A percentile compares a stretch with the other conserved stretches of the same genome.
phyloP scores from a whole-genome alignment of 805 yeast genomes.

The Candida insectalens region DNA sequence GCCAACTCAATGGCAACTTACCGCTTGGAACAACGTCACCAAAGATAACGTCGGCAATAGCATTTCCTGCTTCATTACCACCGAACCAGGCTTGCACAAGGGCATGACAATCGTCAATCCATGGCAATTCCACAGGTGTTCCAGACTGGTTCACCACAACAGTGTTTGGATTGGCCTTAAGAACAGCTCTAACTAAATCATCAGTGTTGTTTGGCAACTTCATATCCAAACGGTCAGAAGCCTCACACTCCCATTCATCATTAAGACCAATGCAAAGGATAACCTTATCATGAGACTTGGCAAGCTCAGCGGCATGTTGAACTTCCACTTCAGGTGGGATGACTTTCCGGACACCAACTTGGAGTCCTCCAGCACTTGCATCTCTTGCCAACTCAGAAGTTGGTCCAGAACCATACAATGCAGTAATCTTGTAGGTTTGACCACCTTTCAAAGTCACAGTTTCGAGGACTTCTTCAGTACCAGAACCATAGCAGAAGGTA shows the following conservation, averaged over 20 bases:
- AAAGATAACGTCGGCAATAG: conserved; percentile 48
- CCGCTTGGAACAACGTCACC: conserved; percentile 57
- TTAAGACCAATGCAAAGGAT: conserved; percentile 41
- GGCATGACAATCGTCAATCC: conserved; percentile 32
- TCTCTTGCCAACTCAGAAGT: conserved; percentile 19
- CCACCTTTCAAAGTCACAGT: conserved; percentile 22
- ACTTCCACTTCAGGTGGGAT: conserved; percentile 24
- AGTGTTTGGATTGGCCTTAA: conserved; percentile 38
- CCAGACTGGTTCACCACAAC: conserved; percentile 51
- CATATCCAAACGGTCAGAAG: no score
- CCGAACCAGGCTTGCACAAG: conserved; percentile 47
- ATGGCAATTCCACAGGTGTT: conserved; percentile 51
- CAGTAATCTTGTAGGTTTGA: conserved; percentile 24
- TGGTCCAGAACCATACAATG: conserved; percentile 33
- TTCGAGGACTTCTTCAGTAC: conserved; percentile 2
- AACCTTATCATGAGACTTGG: conserved; percentile 43
- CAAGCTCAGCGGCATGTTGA: conserved; percentile 35
- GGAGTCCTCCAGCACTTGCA: conserved; percentile 24
- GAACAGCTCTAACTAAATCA: conserved; percentile 33
- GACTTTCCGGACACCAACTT: conserved; percentile 12
- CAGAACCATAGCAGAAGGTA: conserved; percentile 27
- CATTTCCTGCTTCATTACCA: conserved; percentile 49
- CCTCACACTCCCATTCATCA: conserved; percentile 51
- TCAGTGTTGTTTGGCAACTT: conserved; percentile 39
- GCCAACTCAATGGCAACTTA: conserved; percentile 47